Evolutionary conservation across 345 rosid genomes (phyloP), one percentile per base, ranked within the genome.

Genomic region (Dovyalis caffra): DNA sequence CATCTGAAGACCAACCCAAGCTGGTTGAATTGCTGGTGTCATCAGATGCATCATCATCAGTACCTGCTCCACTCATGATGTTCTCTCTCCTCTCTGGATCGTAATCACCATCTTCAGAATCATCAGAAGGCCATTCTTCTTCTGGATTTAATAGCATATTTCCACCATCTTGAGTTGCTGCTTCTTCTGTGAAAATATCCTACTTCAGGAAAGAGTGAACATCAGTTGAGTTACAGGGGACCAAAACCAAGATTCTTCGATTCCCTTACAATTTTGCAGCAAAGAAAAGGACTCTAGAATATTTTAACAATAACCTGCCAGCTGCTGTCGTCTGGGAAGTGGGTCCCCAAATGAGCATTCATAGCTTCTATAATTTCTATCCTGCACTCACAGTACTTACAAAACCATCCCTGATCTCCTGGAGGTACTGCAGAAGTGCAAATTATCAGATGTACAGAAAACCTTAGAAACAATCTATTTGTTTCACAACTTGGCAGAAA

Each of bases 361-460:
- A 90, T 90, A 32, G 91, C 77, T 68, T 91, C 99, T 61, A 95
- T 84, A 73, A 95, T 91, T 78, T 90, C 98, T 83, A 93, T 93
- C 85, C 95, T 90, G 76, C 94, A 88, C 49, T 88, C 97, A 84
- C 99, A 95, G 69, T 87, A 83, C 78, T 88, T 88, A 87, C 99
- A 95, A 81, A 89, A 93, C 97, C 99, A 95, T 80, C 99, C 95
- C 76, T 91, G 97, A 73, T 91, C 99, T 81, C 94, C 95, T 34
- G 97, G 97, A 74, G 99, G 99, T 68, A 95, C 98, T 95, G 89
- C 82, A 82, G 64, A 79, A 95, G 97, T 93, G 89, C 82, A 82
- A 63, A 81, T 75, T 29, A 76, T 47, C 37, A 35, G 45, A 71
- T 29, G 45, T 20, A 51, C 38, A 25, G 38, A 66, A 38, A 1